These are phyloP conservation scores for Lenwebbia sp. DNA, from an alignment of 345 rosid genomes.

Conservation along the genomic window DNA sequence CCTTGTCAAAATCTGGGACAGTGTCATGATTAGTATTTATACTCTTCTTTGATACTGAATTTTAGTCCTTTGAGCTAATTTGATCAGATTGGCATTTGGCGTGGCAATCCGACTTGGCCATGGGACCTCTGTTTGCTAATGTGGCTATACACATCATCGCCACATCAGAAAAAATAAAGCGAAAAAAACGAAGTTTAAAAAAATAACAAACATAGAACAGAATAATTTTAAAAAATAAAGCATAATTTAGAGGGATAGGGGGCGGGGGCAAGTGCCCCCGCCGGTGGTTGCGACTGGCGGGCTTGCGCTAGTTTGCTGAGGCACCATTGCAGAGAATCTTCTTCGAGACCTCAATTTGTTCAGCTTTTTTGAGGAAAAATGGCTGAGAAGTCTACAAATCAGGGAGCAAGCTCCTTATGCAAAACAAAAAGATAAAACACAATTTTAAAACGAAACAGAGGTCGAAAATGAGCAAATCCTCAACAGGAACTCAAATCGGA, in stretches of 20 bases:
- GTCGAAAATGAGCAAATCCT: too few species aligned
- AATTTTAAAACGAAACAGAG: too few species aligned
- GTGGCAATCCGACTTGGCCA: neutral
- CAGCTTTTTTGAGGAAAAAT: too few species aligned
- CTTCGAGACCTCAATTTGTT: too few species aligned
- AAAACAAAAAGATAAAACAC: too few species aligned
- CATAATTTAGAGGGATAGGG: neutral
- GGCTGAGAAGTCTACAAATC: too few species aligned
- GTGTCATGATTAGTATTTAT: neutral
- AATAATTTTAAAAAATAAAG: neutral
- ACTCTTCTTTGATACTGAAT: neutral
- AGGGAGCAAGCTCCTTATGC: too few species aligned
- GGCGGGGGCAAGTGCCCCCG: neutral
- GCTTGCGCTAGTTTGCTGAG: too few species aligned
- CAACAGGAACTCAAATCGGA: neutral
- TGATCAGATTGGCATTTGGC: neutral
- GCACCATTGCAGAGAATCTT: too few species aligned
- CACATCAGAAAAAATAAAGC: neutral
- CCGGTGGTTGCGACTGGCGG: too few species aligned
- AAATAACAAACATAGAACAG: neutral
- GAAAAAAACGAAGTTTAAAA: too few species aligned
- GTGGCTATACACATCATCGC: neutral
- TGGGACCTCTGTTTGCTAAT: neutral
- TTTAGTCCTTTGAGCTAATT: neutral
- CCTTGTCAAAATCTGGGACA: neutral